Evolutionary conservation across 2,329 filamentous ascomycete genomes (phyloP), one percentile per base, ranked within the genome.

Genomic region (Beauveria scarabaeidicola): DNA sequence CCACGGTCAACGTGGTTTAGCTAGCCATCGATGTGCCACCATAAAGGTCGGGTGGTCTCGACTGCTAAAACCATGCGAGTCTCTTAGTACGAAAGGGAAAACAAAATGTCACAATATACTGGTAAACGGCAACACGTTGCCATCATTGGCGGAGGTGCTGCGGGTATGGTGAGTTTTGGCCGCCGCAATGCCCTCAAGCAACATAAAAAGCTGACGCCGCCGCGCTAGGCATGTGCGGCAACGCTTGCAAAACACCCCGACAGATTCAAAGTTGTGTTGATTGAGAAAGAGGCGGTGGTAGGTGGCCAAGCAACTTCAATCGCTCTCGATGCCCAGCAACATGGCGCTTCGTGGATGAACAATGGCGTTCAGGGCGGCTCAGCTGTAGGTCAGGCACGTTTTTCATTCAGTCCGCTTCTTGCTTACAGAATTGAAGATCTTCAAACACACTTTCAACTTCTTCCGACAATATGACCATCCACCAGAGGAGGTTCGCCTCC

Each of bases 371-470:
- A 87, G 66, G 84, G 84, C 32, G 84, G 84, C 17, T 77, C 73
- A 40, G 62, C 67, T 57, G 71, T 73, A 50, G 40, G 66, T 61
- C 17, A 5, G 1, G n/a, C 17, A 8, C 17, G 2, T 7, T 27
- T n/a, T n/a, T 7, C n/a, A 17, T 23, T 3, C n/a, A 17, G 13
- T 5, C 5, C 13, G 2, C 13, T 32, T 9, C 6, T 25, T 41
- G 50, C 48, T 44, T 19, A 50, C 48, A 21, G 3, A 38, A 27
- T n/a, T 13, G 44, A 74, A 85, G 73, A 86, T 86, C 63, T 87
- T 87, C 71, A 83, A 86, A 66, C 84, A 87, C 66, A 87, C 84
- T 0, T 81, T 86, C 75, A 82, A 81, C 56, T 85, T 85, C 77
- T 87, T 87, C 66, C 74, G 77, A 5, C 74, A 79, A 53, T 79